Conservation (phyloP, 768 basidiomycete species). For the Coprinopsis marcescibilis region DNA sequence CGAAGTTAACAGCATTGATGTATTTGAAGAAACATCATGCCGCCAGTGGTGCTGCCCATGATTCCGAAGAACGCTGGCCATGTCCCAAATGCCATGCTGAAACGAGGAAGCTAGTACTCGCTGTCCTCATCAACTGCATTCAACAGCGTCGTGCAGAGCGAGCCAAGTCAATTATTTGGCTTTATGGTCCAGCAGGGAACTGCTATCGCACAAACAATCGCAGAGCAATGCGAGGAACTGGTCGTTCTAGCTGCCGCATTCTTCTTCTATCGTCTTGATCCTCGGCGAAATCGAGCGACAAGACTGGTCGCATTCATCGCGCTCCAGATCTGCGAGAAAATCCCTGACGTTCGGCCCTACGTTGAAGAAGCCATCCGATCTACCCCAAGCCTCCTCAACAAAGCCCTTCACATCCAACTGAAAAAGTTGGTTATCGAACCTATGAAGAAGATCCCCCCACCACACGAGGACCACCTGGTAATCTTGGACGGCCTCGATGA, state of each 20-base stretch:
- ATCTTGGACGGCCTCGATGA: constrained; percentile 13
- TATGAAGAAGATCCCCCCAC: not conserved
- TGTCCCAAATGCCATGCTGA: no score
- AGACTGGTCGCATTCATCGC: constrained; percentile 2
- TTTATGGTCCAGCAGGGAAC: not conserved
- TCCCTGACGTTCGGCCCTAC: not conserved
- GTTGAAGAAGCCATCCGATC: not conserved
- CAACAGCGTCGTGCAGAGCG: no score
- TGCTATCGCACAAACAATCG: not conserved
- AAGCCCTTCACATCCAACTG: not conserved
- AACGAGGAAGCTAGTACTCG: no score
- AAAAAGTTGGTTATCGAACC: not conserved
- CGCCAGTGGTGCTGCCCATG: no score
- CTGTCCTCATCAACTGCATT: no score
- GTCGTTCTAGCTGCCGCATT: not conserved
- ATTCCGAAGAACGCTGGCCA: no score
- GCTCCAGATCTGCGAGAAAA: not conserved
- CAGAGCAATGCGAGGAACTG: not conserved
- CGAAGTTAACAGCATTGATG: no score
- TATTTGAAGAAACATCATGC: no score
- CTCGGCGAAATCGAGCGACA: not conserved
- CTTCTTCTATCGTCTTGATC: not conserved
- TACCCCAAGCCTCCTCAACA: constrained; percentile 2
- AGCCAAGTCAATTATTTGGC: not conserved
- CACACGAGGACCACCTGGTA: not conserved